phyloP scores from a whole-genome alignment of 352 stramenopile species.

The Pythium phragmiticola region DNA sequence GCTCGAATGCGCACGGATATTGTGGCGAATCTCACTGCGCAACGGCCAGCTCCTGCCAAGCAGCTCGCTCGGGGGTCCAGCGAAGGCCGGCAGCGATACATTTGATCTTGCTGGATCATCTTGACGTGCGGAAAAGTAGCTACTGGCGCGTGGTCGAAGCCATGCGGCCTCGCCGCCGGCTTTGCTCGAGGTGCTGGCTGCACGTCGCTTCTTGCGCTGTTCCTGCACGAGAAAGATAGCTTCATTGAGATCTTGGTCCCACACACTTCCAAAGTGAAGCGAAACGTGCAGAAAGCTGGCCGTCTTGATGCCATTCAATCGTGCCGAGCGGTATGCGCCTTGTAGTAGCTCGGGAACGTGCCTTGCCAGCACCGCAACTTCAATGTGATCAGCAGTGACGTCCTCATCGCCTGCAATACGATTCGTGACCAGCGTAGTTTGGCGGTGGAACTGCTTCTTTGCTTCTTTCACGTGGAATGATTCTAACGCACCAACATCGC shows the following conservation, averaged over 20 bases:
- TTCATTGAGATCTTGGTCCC: conserved; percentile 53
- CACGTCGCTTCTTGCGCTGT: conserved; percentile 38
- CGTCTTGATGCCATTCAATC: conserved; percentile 53
- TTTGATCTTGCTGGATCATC: conserved; percentile 6
- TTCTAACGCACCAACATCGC: not conserved
- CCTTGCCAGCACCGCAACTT: conserved; percentile 12
- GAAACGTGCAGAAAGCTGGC: conserved; percentile 66
- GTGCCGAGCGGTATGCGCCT: conserved; percentile 51
- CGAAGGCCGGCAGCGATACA: not conserved
- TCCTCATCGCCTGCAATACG: conserved; percentile 3
- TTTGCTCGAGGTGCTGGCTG: conserved; percentile 5
- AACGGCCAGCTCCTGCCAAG: conserved; percentile 33
- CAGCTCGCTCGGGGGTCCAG: conserved; percentile 3
- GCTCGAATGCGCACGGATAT: conserved; percentile 67
- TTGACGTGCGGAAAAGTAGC: conserved; percentile 12
- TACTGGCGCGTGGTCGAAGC: conserved; percentile 31
- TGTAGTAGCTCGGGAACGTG: conserved; percentile 49
- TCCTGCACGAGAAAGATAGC: conserved; percentile 54
- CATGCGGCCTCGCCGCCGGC: conserved; percentile 28
- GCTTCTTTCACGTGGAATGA: conserved; percentile 4
- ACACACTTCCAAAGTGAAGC: conserved; percentile 32
- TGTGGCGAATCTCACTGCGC: conserved; percentile 47
- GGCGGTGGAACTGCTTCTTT: conserved; percentile 10
- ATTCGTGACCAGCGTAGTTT: conserved; percentile 12
- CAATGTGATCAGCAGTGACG: not conserved